Conservation (phyloP, 208 protist species). For the Leishmania arabica region DNA sequence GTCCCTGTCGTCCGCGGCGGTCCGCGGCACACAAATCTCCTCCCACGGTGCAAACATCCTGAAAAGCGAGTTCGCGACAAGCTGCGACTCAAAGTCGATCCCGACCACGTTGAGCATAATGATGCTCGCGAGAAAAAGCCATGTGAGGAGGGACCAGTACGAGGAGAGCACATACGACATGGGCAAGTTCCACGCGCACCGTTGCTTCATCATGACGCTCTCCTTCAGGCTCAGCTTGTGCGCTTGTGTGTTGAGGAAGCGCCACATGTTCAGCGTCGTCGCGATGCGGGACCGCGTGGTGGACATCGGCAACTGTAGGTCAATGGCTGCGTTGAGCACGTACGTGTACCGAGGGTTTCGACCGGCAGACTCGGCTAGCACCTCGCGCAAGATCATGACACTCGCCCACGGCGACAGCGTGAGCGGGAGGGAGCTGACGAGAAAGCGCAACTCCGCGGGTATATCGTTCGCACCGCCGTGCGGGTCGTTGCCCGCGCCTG, state of each 20-base stretch:
- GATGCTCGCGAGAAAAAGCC: constrained; percentile 55
- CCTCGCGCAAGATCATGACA: constrained; percentile 89
- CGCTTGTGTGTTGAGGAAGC: constrained; percentile 84
- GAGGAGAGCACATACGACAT: constrained; percentile 88
- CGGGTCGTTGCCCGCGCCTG: constrained; percentile 19
- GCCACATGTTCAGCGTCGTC: constrained; percentile 89
- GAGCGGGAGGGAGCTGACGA: constrained; percentile 85
- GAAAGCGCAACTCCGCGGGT: constrained; percentile 81
- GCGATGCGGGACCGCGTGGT: constrained; percentile 89
- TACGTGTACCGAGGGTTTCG: constrained; percentile 89
- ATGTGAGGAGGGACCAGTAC: constrained; percentile 89
- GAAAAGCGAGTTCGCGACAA: constrained; percentile 83
- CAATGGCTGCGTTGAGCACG: constrained; percentile 89
- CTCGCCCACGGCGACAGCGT: constrained; percentile 83
- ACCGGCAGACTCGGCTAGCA: constrained; percentile 83
- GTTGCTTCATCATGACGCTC: constrained; percentile 75
- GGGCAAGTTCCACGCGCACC: constrained; percentile 81
- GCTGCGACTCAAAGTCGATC: constrained; percentile 84
- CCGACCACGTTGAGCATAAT: constrained; percentile 76
- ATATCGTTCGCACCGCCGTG: constrained; percentile 60
- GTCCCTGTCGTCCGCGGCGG: constrained; percentile 11
- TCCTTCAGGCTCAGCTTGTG: constrained; percentile 80
- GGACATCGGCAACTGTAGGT: constrained; percentile 88
- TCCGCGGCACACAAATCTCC: constrained; percentile 43
- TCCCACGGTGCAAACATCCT: constrained; percentile 75